Evolutionary conservation across 192 early-diverging fungal species (phyloP).

Genomic region (Helicostylum pulchrum): DNA sequence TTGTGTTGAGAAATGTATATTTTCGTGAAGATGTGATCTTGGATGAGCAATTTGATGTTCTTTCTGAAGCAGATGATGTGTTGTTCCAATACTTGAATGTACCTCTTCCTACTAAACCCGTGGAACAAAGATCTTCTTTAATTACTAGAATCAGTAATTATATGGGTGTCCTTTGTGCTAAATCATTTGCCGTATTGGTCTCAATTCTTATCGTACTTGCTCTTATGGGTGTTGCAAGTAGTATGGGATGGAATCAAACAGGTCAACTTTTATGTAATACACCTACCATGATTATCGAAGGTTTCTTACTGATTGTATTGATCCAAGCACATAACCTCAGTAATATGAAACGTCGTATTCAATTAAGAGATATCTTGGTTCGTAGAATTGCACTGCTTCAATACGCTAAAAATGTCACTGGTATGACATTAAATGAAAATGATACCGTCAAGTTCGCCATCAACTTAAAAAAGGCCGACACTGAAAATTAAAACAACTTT

Average conservation of each 20-base stretch:
- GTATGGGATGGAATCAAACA: conserved; percentile 19
- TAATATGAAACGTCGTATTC: conserved; percentile 11
- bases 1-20: conserved; percentile 21
- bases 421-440: no score
- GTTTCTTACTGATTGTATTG: conserved; percentile 23
- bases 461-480: no score
- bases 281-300: conserved; percentile 23
- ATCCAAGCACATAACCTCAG: conserved; percentile 18
- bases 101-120: not conserved
- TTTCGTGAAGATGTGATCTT: conserved; percentile 8
- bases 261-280: conserved; percentile 22
- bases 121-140: not conserved
- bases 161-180: conserved; percentile 14
- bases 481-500: no score
- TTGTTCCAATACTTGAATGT: conserved; percentile 14
- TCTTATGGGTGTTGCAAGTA: conserved; percentile 19
- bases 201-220: not conserved
- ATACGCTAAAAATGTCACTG: conserved; percentile 5
- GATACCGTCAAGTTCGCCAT: no score
- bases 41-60: conserved; percentile 16
- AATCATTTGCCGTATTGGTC: conserved; percentile 1
- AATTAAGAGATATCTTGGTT: conserved; percentile 15
- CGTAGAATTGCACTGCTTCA: conserved; percentile 1
- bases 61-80: not conserved
- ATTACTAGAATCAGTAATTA: not conserved